Evolutionary conservation across 192 early-diverging fungal genomes (phyloP).

Genomic region (Thamnidium elegans): DNA sequence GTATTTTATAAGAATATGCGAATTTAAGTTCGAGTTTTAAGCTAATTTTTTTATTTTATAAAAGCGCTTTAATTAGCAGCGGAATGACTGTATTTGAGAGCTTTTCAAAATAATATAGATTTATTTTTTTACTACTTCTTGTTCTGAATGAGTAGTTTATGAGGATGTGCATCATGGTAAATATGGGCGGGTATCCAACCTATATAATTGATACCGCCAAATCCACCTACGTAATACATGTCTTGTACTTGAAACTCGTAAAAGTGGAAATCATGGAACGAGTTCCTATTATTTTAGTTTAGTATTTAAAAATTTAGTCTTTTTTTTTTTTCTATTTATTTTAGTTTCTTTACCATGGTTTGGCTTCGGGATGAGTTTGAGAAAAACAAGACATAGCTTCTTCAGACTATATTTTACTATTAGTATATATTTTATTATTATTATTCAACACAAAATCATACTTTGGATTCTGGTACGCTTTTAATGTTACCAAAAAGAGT

Average conservation of each 20-base stretch:
- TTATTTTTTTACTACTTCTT: too few species aligned
- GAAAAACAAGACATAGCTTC: conserved; percentile 39
- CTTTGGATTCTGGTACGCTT: conserved; percentile 14
- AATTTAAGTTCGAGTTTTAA: too few species aligned
- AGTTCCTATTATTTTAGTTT: background rate
- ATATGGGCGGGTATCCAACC: conserved; percentile 46
- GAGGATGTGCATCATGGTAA: conserved; percentile 32
- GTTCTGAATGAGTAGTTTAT: too few species aligned
- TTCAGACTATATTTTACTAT: conserved; percentile 23
- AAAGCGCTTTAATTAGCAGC: too few species aligned
- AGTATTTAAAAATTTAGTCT: too few species aligned
- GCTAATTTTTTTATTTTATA: too few species aligned
- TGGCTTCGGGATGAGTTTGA: conserved; percentile 42
- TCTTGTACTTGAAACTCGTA: conserved; percentile 40
- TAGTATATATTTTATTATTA: background rate
- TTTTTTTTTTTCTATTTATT: too few species aligned
- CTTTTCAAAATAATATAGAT: too few species aligned
- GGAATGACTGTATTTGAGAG: too few species aligned
- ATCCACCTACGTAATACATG: conserved; percentile 55
- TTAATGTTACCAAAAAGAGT: conserved; percentile 43
- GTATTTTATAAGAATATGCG: too few species aligned
- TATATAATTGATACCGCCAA: conserved; percentile 52
- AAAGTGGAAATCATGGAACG: conserved; percentile 50
- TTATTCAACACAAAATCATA: too few species aligned
- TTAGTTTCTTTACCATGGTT: conserved; percentile 34